phyloP scores from a whole-genome alignment of 208 protist species.

The Angomonas ambiguus region DNA sequence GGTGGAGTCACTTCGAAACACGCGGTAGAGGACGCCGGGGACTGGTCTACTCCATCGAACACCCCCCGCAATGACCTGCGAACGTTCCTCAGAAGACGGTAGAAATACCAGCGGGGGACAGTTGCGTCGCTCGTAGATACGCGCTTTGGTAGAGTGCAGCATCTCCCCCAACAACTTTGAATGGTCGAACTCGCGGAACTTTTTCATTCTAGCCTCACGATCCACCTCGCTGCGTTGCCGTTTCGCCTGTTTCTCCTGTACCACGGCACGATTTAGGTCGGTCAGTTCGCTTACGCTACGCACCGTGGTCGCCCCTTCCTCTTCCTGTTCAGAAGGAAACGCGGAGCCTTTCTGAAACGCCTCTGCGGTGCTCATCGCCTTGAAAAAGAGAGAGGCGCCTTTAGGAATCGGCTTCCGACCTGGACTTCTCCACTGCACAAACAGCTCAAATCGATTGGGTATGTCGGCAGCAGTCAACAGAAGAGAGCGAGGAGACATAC shows the following conservation, averaged over 20 bases:
- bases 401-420: slow-evolving; percentile 30
- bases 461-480: slow-evolving; percentile 24
- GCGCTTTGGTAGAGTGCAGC: neutral
- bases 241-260: neutral
- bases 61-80: slow-evolving; percentile 17
- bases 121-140: slow-evolving; percentile 7
- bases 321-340: slow-evolving; percentile 1
- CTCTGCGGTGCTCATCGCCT: slow-evolving; percentile 18
- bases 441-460: slow-evolving; percentile 35
- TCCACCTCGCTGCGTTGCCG: neutral
- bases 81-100: neutral
- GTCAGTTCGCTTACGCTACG: neutral
- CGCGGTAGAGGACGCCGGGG: slow-evolving; percentile 61
- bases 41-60: slow-evolving; percentile 52
- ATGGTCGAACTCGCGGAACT: neutral
- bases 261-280: too few relatives aligned
- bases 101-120: slow-evolving; percentile 62
- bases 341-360: slow-evolving; percentile 34
- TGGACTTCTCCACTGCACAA: slow-evolving; percentile 43
- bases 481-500: neutral
- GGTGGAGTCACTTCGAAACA: slow-evolving; percentile 33
- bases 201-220: neutral
- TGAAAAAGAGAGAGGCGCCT: slow-evolving; percentile 38
- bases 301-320: neutral
- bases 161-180: neutral